Evolutionary conservation across 164 flowering plant species (phyloP).

Genomic region (Houttuynia cordata): DNA sequence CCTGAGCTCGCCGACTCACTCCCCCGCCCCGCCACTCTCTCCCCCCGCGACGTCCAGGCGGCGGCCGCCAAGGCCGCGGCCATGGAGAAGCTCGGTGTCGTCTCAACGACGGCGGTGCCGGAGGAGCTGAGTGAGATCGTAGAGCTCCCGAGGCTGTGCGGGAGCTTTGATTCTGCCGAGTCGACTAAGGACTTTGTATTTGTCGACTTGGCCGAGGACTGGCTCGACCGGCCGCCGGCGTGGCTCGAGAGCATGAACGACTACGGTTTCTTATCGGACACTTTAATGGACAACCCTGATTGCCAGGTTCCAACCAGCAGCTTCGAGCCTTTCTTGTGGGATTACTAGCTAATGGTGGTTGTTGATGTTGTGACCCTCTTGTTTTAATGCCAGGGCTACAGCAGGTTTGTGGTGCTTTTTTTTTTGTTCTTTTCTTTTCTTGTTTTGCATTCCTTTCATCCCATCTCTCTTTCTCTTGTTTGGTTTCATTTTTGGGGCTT

Average conservation of each 20-base stretch:
- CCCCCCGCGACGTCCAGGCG: constrained; percentile 57
- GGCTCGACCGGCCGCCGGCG: constrained; percentile 22
- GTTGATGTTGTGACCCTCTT: not conserved
- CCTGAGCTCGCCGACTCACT: constrained; percentile 46
- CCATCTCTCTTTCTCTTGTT: not conserved
- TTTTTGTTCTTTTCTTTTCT: not conserved
- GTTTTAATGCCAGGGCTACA: constrained; percentile 3
- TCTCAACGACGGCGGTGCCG: constrained; percentile 11
- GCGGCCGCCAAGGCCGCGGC: constrained; percentile 73
- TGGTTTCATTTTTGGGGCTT: too few relatives aligned
- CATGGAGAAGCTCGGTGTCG: constrained; percentile 29
- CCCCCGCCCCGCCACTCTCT: constrained; percentile 46
- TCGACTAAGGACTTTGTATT: constrained; percentile 20
- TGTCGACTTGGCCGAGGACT: constrained; percentile 21
- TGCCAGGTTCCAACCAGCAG: constrained; percentile 8
- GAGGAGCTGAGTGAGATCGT: constrained; percentile 57
- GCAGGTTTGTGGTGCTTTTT: not conserved
- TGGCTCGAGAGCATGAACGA: constrained; percentile 25
- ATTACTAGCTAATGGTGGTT: constrained; percentile 8
- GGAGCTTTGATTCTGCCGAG: constrained; percentile 14
- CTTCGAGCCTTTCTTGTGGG: constrained; percentile 28
- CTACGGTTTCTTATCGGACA: constrained; percentile 9
- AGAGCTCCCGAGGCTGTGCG: constrained; percentile 40
- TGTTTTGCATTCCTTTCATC: not conserved
- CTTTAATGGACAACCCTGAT: constrained; percentile 13